phyloP scores from a whole-genome alignment of 2,329 filamentous ascomycete species.

The Diatrype stigma region DNA sequence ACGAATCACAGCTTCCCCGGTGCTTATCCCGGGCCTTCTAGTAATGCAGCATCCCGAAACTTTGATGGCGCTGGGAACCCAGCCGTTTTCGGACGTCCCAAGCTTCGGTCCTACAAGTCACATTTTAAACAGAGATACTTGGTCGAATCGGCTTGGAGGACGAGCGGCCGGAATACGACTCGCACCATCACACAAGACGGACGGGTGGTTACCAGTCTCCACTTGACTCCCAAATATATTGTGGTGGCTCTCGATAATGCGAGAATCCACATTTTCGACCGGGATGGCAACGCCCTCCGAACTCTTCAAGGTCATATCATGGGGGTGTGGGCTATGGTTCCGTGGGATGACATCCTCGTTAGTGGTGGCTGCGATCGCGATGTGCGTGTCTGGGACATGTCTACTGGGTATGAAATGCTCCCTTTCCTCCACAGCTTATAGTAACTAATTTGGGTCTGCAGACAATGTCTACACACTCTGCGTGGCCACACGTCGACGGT shows the following conservation, averaged over 20 bases:
- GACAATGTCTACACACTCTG: conserved; percentile 73
- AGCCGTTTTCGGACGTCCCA: conserved; percentile 45
- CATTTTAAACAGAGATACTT: conserved; percentile 98
- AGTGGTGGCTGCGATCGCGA: conserved; percentile 96
- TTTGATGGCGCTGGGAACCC: conserved; percentile 48
- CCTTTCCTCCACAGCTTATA: not conserved
- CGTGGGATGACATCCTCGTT: conserved; percentile 91
- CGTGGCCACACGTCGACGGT: conserved; percentile 96
- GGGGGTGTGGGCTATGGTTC: conserved; percentile 99
- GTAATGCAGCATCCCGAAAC: conserved; percentile 43
- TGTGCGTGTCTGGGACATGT: conserved; percentile 94
- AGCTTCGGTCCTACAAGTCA: conserved; percentile 81
- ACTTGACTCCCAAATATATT: conserved; percentile 93
- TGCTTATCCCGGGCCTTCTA: conserved; percentile 31
- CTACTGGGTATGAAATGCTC: conserved; percentile 67
- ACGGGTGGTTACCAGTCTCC: conserved; percentile 91
- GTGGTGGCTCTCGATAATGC: conserved; percentile 97
- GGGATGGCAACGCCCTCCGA: conserved; percentile 80
- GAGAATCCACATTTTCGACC: conserved; percentile 97
- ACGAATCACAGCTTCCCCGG: conserved; percentile 42
- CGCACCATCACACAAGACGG: conserved; percentile 94
- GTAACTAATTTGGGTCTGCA: conserved; percentile 35
- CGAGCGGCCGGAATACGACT: conserved; percentile 77
- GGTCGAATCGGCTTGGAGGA: conserved; percentile 95
- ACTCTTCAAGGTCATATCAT: conserved; percentile 94